A percentile compares a stretch with the other conserved stretches of the same genome.
Conservation (phyloP, 352 stramenopile species). For the Phytopythium oedochilum region DNA sequence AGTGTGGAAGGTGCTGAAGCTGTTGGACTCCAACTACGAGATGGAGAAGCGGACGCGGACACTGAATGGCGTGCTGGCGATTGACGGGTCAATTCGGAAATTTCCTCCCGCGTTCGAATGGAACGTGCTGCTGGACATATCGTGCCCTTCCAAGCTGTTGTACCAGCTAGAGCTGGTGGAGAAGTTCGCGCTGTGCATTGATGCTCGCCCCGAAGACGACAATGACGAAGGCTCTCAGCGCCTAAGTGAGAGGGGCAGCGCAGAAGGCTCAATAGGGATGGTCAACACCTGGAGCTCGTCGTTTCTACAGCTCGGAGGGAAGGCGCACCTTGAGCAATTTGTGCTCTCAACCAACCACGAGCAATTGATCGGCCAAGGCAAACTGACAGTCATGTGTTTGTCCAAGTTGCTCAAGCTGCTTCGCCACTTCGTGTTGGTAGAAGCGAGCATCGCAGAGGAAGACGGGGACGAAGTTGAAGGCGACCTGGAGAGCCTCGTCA, state of each 20-base stretch:
- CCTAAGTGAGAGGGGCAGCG: conserved; percentile 1
- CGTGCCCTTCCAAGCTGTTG: conserved; percentile 51
- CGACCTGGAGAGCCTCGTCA: conserved; percentile 29
- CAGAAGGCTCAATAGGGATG: conserved; percentile 27
- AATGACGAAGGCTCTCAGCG: conserved; percentile 8
- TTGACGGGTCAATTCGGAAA: conserved; percentile 64
- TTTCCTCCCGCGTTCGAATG: conserved; percentile 41
- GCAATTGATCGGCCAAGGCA: conserved; percentile 33
- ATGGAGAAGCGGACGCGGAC: conserved; percentile 76
- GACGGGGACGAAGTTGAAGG: conserved; percentile 14
- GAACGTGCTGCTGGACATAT: conserved; percentile 49
- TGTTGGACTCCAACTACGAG: conserved; percentile 47
- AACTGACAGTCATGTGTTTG: conserved; percentile 57
- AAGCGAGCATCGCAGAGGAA: conserved; percentile 28
- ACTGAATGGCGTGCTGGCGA: conserved; percentile 53
- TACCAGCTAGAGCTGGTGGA: conserved; percentile 70
- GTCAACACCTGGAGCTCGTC: conserved; percentile 58
- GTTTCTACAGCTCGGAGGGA: conserved; percentile 63
- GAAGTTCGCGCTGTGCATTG: conserved; percentile 44
- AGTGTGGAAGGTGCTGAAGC: conserved; percentile 72
- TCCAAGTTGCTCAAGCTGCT: conserved; percentile 69
- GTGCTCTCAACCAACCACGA: conserved; percentile 31
- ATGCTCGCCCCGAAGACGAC: conserved; percentile 16
- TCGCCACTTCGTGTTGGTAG: conserved; percentile 60
- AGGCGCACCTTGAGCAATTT: conserved; percentile 46